Evolutionary conservation across 768 basidiomycete species (phyloP).

Genomic region (Amanita fuliginea): DNA sequence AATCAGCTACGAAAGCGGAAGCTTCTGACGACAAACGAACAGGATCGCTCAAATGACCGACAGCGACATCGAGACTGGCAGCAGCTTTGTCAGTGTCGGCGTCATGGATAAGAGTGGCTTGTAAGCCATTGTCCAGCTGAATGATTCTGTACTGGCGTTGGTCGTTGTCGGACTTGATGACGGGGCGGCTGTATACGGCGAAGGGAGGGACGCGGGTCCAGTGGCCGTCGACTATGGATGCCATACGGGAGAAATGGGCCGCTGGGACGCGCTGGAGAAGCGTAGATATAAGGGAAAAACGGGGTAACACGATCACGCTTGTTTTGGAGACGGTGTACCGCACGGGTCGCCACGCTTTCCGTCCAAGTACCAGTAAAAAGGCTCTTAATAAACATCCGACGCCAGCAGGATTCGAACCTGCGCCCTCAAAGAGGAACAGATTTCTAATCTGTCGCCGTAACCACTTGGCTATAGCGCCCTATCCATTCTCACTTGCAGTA

Average conservation of each 20-base stretch:
- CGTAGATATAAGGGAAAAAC: background rate
- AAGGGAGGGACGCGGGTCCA: conserved; percentile 37
- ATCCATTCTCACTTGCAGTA: background rate
- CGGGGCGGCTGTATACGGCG: conserved; percentile 42
- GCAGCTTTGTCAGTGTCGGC: conserved; percentile 86
- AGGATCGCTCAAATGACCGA: conserved; percentile 90
- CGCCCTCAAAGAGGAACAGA: conserved; percentile 48
- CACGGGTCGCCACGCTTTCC: background rate
- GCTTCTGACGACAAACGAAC: conserved; percentile 34
- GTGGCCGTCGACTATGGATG: conserved; percentile 13
- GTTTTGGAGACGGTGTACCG: background rate
- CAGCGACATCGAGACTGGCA: conserved; percentile 88
- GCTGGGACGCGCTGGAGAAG: background rate
- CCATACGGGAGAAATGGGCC: conserved; percentile 8
- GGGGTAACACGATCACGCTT: background rate
- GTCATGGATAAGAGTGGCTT: conserved; percentile 78
- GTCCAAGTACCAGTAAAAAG: background rate
- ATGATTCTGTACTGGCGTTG: conserved; percentile 76
- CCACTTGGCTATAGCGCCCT: conserved; percentile 55
- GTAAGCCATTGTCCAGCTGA: conserved; percentile 80
- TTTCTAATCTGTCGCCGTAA: conserved; percentile 64
- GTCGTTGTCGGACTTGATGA: conserved; percentile 69
- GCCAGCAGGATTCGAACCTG: conserved; percentile 54
- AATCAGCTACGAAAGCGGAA: conserved; percentile 1
- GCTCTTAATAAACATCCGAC: conserved; percentile 22